Conservation (phyloP, 2,329 filamentous ascomycete species). For the Teratosphaeria gauchensis region DNA sequence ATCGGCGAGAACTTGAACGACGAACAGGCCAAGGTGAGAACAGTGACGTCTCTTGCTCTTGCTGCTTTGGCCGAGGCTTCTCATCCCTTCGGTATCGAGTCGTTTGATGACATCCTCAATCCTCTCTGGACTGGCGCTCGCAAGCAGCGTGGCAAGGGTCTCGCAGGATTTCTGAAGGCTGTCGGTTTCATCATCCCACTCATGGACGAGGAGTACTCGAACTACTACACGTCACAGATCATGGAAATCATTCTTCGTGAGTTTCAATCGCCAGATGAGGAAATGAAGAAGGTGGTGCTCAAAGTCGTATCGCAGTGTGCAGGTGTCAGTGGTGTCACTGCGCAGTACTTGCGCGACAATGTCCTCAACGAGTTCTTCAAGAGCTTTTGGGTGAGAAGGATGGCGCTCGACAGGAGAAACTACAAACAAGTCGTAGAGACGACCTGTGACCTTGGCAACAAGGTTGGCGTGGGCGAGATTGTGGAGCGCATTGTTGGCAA, state of each 20-base stretch:
- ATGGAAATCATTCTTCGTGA: constrained; percentile 97
- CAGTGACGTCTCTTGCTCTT: constrained; percentile 89
- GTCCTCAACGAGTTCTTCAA: constrained; percentile 97
- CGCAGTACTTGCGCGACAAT: constrained; percentile 88
- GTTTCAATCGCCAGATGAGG: constrained; percentile 93
- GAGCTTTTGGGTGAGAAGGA: constrained; percentile 93
- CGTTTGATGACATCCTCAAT: constrained; percentile 94
- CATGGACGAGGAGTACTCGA: constrained; percentile 99
- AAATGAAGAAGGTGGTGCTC: constrained; percentile 99
- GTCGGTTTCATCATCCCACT: constrained; percentile 97
- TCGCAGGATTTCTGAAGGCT: constrained; percentile 92
- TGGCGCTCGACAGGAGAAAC: constrained; percentile 95
- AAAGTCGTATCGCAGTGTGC: constrained; percentile 97
- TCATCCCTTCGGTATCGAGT: constrained; percentile 97
- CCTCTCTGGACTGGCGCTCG: constrained; percentile 93
- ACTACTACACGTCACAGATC: constrained; percentile 96
- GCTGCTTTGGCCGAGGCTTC: constrained; percentile 91
- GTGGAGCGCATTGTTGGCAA: constrained; percentile 88
- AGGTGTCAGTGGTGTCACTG: constrained; percentile 87
- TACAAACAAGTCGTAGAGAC: constrained; percentile 97
- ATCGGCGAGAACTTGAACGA: constrained; percentile 94
- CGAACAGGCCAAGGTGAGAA: constrained; percentile 94
- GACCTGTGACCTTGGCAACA: constrained; percentile 91
- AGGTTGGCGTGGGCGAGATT: constrained; percentile 95
- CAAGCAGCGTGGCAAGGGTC: constrained; percentile 91